These are phyloP conservation scores for Yamadazyma tumulicola DNA, from an alignment of 805 yeast species.

Conservation along the genomic window DNA sequence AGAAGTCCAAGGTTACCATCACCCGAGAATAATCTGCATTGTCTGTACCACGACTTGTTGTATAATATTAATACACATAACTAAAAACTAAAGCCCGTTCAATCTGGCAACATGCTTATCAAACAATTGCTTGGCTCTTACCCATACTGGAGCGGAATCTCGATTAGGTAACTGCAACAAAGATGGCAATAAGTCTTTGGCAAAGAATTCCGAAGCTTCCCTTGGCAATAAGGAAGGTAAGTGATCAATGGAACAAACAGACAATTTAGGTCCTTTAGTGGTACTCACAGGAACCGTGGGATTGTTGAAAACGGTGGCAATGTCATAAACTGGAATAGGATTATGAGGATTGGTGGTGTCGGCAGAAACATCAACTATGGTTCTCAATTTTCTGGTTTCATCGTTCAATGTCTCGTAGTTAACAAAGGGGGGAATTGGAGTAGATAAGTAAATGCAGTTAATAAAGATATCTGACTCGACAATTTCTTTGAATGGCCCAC, in stretches of 20 bases:
- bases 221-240: slow-evolving; percentile 94
- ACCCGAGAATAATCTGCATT: slow-evolving; percentile 44
- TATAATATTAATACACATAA: slow-evolving; percentile 4
- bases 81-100: slow-evolving; percentile 1
- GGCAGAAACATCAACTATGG: slow-evolving; percentile 96
- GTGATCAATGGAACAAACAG: slow-evolving; percentile 95
- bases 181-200: slow-evolving; percentile 85
- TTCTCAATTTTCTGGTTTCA: slow-evolving; percentile 71
- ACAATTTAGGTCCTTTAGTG: slow-evolving; percentile 75
- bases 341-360: slow-evolving; percentile 98
- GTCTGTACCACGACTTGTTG: background rate
- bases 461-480: slow-evolving; percentile 84
- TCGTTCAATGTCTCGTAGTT: slow-evolving; percentile 63
- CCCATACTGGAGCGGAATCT: slow-evolving; percentile 85
- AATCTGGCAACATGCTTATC: slow-evolving; percentile 82
- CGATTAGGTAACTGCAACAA: slow-evolving; percentile 81
- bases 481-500: slow-evolving; percentile 96
- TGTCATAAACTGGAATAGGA: slow-evolving; percentile 90
- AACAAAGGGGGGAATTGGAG: slow-evolving; percentile 91
- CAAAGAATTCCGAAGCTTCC: slow-evolving; percentile 92
- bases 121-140: slow-evolving; percentile 77
- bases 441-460: slow-evolving; percentile 92
- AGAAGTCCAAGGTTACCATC: slow-evolving; percentile 41
- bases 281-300: slow-evolving; percentile 88
- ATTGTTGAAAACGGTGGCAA: slow-evolving; percentile 85